Base-by-base conservation (phyloP, 768 basidiomycete species). In the Lactifluus hygrophoroides region DNA sequence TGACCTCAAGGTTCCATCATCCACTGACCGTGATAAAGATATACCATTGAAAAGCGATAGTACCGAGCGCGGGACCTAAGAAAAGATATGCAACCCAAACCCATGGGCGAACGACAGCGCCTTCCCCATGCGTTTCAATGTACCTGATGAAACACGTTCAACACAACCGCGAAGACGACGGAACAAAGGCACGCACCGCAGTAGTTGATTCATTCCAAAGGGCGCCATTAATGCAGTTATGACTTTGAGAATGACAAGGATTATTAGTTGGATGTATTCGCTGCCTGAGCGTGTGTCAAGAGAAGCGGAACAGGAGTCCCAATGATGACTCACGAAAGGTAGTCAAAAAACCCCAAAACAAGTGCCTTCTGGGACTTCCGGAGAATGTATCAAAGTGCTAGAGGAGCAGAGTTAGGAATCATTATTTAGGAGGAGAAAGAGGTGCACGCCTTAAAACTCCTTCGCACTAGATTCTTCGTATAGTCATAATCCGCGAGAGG, bases 31-130 rank as follows among this genome's bases (percentile, higher is more conserved):
- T 56, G 25, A 69, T 58, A 60, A 73, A 82, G 38, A 77, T 71
- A 63, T 84, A 87, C 70, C 74, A 76, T 61, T 88, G 81, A 55
- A 77, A 74, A 28, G 71, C 63, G 8, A 85, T 25, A 5, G 77
- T 71, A 13, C 68, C 71, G 9, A 77, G 0, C 4, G 74, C 66
- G 13, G 81, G 79, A 14, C 80, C 81, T 5, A 77, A 47, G 60
- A 82, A 77, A 13, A 84, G 71, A 66, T 72, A 71, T 0, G 70
- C 32, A 16, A 88, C 77, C 86, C 86, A 89, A 8, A 88, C 78
- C 80, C 86, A 87, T 1, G 87, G 87, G 35, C 77, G 76, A 28
- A 85, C 69, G 6, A 69, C 64, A 0, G 83, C 74, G 23, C 69
- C 74, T 56, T 75, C 65, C 3, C 81, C 82, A 13, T 72, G 69